These are phyloP conservation scores for Neurospora hispaniola DNA, from an alignment of 495 filamentous ascomycete species.

Conservation along the genomic window DNA sequence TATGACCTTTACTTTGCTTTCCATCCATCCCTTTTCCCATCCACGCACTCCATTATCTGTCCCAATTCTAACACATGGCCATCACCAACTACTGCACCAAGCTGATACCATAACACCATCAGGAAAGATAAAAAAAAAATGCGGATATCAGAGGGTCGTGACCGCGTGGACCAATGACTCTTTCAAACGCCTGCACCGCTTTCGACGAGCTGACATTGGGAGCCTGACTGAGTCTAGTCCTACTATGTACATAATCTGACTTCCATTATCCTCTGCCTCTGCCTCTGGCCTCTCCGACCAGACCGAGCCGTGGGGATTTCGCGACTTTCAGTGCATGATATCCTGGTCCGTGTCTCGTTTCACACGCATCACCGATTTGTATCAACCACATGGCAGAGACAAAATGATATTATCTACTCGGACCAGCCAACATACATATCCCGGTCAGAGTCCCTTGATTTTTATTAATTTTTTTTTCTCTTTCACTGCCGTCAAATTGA, in stretches of 20 bases:
- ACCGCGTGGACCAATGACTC: neutral
- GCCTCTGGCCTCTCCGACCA: neutral
- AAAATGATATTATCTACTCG: neutral
- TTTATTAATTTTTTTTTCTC: too few relatives aligned
- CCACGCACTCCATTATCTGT: too few relatives aligned
- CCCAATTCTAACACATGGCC: too few relatives aligned
- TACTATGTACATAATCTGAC: too few relatives aligned
- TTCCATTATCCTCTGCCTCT: too few relatives aligned
- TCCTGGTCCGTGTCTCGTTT: neutral
- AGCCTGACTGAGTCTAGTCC: neutral
- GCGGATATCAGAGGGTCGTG: neutral
- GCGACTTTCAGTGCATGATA: too few relatives aligned
- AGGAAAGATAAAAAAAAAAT: neutral
- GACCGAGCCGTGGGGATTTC: neutral
- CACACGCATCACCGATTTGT: neutral
- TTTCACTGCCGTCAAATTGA: too few relatives aligned
- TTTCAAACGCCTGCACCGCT: neutral
- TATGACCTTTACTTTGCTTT: neutral
- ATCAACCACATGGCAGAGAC: neutral
- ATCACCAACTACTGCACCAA: neutral
- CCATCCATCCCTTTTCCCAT: too few relatives aligned
- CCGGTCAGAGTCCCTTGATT: too few relatives aligned
- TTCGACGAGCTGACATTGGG: neutral
- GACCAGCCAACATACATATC: too few relatives aligned
- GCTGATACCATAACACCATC: neutral